Conservation (phyloP, 345 rosid species). For the Isatis tinctoria region DNA sequence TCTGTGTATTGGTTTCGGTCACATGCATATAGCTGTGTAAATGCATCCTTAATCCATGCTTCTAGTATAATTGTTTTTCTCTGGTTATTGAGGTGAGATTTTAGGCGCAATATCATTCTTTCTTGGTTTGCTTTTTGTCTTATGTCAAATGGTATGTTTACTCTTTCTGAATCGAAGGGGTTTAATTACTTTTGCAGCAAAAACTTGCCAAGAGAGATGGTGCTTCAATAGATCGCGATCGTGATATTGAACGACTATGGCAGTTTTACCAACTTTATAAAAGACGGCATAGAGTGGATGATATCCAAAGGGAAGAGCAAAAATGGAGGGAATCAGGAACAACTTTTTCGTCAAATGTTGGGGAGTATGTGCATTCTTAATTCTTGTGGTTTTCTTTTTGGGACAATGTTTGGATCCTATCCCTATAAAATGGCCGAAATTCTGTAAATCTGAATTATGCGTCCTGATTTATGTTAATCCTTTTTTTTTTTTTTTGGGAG, state of each 20-base stretch:
- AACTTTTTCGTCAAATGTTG: slow-evolving; percentile 58
- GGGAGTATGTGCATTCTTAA: slow-evolving; percentile 57
- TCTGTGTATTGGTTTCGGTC: background rate
- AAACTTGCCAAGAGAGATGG: slow-evolving; percentile 90
- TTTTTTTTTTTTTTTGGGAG: slow-evolving; percentile 5
- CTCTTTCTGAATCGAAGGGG: background rate
- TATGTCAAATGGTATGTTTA: slow-evolving; percentile 8
- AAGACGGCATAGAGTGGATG: slow-evolving; percentile 74
- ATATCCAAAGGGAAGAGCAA: slow-evolving; percentile 79
- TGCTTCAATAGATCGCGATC: slow-evolving; percentile 66
- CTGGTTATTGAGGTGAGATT: background rate
- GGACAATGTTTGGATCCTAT: background rate
- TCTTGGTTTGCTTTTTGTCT: background rate
- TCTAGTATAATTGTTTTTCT: background rate
- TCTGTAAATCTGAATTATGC: slow-evolving; percentile 2
- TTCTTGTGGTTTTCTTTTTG: slow-evolving; percentile 15
- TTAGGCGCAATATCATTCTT: background rate
- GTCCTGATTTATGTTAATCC: background rate
- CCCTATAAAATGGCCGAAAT: background rate
- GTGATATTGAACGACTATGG: slow-evolving; percentile 82
- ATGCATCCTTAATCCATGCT: background rate
- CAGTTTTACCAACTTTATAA: slow-evolving; percentile 73
- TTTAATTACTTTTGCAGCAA: slow-evolving; percentile 64
- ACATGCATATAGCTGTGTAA: slow-evolving; percentile 1
- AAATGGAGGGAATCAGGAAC: slow-evolving; percentile 78